A percentile compares a stretch with the other conserved stretches of the same genome.
phyloP scores from a whole-genome alignment of 1,284 basidiomycete species.

The Trametes polyzona region DNA sequence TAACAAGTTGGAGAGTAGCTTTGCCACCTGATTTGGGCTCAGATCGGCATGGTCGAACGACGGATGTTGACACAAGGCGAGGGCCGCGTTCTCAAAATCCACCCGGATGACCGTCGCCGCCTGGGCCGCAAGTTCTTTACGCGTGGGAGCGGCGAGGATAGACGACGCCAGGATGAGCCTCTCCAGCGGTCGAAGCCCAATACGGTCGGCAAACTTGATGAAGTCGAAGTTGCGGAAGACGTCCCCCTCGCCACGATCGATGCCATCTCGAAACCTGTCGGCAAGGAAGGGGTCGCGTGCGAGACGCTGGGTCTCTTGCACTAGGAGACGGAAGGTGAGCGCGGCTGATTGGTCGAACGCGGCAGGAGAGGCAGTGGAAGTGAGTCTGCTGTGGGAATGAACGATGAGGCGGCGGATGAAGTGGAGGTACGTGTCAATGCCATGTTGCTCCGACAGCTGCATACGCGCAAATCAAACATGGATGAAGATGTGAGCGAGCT shows the following conservation, averaged over 20 bases:
- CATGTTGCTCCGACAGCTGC: constrained; percentile 92
- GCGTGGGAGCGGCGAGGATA: constrained; percentile 68
- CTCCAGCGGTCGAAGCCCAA: constrained; percentile 80
- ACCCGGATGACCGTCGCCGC: constrained; percentile 67
- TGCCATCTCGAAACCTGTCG: constrained; percentile 83
- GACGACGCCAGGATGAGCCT: constrained; percentile 76
- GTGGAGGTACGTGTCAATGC: constrained; percentile 93
- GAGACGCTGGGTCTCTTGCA: constrained; percentile 86
- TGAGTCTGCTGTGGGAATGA: constrained; percentile 75
- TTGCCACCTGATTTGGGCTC: constrained; percentile 71
- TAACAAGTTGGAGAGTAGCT: constrained; percentile 80
- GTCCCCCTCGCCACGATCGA: constrained; percentile 84
- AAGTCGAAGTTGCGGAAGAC: constrained; percentile 81
- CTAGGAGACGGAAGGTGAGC: constrained; percentile 79
- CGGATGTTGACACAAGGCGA: constrained; percentile 74
- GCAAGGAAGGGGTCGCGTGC: constrained; percentile 86
- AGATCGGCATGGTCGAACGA: constrained; percentile 83
- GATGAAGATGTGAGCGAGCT: constrained; percentile 5
- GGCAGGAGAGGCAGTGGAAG: constrained; percentile 56
- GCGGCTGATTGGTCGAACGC: constrained; percentile 71
- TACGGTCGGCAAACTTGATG: constrained; percentile 74
- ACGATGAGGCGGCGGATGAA: constrained; percentile 93
- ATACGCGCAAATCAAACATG: constrained; percentile 12
- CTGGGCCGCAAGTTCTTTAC: constrained; percentile 72
- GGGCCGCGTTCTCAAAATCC: constrained; percentile 77